A percentile compares a stretch with the other conserved stretches of the same genome.
phyloP scores from a whole-genome alignment of 257 asterid genomes.

The Ligustrum vulgare region DNA sequence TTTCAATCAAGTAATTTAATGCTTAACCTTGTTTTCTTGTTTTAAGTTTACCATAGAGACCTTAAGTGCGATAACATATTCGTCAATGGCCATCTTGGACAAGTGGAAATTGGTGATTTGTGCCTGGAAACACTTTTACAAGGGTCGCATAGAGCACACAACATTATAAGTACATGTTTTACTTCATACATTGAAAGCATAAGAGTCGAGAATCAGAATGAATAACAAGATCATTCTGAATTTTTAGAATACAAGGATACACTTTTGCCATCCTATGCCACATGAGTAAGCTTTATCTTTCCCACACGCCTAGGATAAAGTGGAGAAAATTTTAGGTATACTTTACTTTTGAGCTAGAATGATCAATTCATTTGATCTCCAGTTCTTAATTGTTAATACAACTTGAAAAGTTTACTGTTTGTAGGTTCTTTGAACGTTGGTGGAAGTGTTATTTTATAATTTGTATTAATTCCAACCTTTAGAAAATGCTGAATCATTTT shows the following conservation, averaged over 20 bases:
- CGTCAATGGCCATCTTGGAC: slow-evolving; percentile 94
- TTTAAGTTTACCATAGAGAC: slow-evolving; percentile 92
- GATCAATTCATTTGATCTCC: background rate
- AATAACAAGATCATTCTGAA: background rate
- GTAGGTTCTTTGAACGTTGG: background rate
- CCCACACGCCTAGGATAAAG: background rate
- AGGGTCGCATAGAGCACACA: slow-evolving; percentile 75
- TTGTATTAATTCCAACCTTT: background rate
- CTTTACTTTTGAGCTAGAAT: background rate
- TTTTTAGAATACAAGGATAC: background rate
- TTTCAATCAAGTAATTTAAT: too few relatives aligned
- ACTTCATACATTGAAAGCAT: background rate
- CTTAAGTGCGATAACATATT: slow-evolving; percentile 93
- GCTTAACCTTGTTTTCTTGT: too few relatives aligned
- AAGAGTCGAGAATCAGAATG: background rate
- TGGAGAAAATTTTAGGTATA: background rate
- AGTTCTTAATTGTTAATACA: background rate
- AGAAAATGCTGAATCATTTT: background rate
- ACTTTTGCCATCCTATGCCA: background rate
- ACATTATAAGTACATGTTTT: slow-evolving; percentile 62
- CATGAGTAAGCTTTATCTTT: background rate
- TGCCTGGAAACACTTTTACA: slow-evolving; percentile 83
- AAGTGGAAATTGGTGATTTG: slow-evolving; percentile 95
- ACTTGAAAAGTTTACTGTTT: background rate
- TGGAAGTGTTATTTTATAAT: too few relatives aligned